Evolutionary conservation across 2,329 filamentous ascomycete genomes (phyloP).

Genomic region (Tricladium varicosporioides): DNA sequence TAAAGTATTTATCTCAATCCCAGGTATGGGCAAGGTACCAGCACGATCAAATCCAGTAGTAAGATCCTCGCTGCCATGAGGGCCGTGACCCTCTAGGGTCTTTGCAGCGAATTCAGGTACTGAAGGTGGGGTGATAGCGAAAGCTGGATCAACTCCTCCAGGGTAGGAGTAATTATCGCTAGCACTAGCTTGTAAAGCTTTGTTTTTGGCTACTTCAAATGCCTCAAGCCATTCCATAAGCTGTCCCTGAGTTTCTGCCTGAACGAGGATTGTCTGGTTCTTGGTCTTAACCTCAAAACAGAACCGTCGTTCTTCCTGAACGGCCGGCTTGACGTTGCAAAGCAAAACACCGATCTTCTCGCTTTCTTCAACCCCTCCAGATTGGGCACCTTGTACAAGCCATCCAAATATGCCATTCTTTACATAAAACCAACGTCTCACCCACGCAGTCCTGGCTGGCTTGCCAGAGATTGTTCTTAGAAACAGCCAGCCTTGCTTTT

Average conservation of each 20-base stretch:
- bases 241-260: conserved; percentile 88
- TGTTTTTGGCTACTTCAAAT: conserved; percentile 92
- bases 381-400: conserved; percentile 77
- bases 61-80: conserved; percentile 46
- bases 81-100: conserved; percentile 61
- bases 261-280: conserved; percentile 81
- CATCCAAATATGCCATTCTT: conserved; percentile 96
- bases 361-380: conserved; percentile 85
- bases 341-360: conserved; percentile 94
- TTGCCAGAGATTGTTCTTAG: conserved; percentile 80
- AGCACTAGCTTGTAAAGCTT: conserved; percentile 75
- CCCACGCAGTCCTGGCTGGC: conserved; percentile 85
- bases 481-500: conserved; percentile 96
- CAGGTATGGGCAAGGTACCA: conserved; percentile 64
- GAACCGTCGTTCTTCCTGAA: conserved; percentile 90
- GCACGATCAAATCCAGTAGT: conserved; percentile 52
- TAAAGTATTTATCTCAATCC: conserved; percentile 46
- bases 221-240: conserved; percentile 93
- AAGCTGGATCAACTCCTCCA: conserved; percentile 68
- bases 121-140: conserved; percentile 85
- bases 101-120: conserved; percentile 90
- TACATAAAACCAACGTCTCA: conserved; percentile 91
- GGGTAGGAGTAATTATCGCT: conserved; percentile 39
- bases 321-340: conserved; percentile 87
- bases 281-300: conserved; percentile 99